Evolutionary conservation across 805 yeast species (phyloP).

Genomic region (Barnettozyma californica): DNA sequence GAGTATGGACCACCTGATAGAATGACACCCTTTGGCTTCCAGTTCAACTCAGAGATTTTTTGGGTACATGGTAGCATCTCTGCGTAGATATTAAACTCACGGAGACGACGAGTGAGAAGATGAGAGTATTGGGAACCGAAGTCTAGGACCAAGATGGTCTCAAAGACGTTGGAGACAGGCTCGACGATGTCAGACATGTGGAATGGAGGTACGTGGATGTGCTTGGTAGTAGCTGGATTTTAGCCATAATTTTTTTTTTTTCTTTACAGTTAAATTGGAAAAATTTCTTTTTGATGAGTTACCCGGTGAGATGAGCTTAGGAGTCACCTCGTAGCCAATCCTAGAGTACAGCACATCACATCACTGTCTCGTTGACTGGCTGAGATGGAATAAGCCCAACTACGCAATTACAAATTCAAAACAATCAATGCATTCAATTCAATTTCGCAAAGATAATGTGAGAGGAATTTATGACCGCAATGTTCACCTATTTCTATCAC

Average conservation of each 20-base stretch:
- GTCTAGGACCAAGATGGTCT: conserved; percentile 95
- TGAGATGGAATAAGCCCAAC: neutral
- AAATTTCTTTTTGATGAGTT: neutral
- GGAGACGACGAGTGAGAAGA: conserved; percentile 90
- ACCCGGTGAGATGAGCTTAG: conserved; percentile 8
- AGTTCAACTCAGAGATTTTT: conserved; percentile 82
- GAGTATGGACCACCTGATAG: conserved; percentile 98
- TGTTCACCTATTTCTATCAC: conserved; percentile 11
- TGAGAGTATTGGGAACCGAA: conserved; percentile 99
- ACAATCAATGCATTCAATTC: neutral
- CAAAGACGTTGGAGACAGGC: conserved; percentile 83
- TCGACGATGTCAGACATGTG: conserved; percentile 24
- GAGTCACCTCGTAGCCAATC: neutral
- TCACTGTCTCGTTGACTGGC: neutral
- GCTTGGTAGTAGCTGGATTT: neutral
- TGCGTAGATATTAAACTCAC: conserved; percentile 97
- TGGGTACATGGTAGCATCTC: conserved; percentile 99
- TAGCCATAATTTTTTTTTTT: neutral
- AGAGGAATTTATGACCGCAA: conserved; percentile 19
- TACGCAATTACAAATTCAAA: neutral
- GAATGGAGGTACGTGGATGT: neutral
- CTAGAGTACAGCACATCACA: too few relatives aligned
- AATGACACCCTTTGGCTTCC: conserved; percentile 96
- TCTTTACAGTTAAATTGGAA: neutral
- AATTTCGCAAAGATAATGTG: conserved; percentile 2